Base-by-base conservation (phyloP, 345 rosid species). In the Ceriops tagal region DNA sequence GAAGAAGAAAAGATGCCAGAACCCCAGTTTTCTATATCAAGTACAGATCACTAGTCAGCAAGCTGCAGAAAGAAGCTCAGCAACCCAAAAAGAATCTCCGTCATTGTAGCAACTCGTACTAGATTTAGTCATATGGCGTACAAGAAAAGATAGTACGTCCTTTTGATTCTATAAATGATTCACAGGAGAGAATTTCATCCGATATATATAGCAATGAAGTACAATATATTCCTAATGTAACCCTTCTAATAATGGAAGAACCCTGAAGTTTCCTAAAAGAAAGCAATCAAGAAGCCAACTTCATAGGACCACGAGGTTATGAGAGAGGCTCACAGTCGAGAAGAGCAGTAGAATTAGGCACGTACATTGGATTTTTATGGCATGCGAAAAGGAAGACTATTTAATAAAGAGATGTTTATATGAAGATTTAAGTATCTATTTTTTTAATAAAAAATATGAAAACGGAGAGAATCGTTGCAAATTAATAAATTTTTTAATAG, bases 101-200 rank as follows among this genome's bases (percentile, higher is more conserved):
- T 11, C 20, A 61, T 19, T 61, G 46, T 24, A 51, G 65, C 11
- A 32, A 59, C 66, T 24, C 58, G 49, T 60, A 31, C 26, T 47
- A 58, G 64, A 69, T 75, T 47, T 64, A 71, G 70, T 67, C 79
- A 65, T 71, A 71, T 69, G 72, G 62, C 5, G 55, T 53, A 66
- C 57, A 9, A 53, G 19, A 61, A 31, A 39, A 10, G 46, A 39
- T 39, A 2, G 58, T 13, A 3, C 58, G 0, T 10, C 13, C 46
- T 39, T 39, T 39, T 39, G 27, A 55, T 21, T 22, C 58, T 8
- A 55, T 55, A 8, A 55, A 55, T 8, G 27, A 22, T 21, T 21
- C 15, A 22, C 5, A 11, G 49, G 11, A 55, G 46, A 2, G 10
- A 65, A 11, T 43, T 53, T 49, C 27, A 28, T 19, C 5, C 9